Evolutionary conservation across 2,329 filamentous ascomycete species (phyloP).

Genomic region (Phialophora macrospora): DNA sequence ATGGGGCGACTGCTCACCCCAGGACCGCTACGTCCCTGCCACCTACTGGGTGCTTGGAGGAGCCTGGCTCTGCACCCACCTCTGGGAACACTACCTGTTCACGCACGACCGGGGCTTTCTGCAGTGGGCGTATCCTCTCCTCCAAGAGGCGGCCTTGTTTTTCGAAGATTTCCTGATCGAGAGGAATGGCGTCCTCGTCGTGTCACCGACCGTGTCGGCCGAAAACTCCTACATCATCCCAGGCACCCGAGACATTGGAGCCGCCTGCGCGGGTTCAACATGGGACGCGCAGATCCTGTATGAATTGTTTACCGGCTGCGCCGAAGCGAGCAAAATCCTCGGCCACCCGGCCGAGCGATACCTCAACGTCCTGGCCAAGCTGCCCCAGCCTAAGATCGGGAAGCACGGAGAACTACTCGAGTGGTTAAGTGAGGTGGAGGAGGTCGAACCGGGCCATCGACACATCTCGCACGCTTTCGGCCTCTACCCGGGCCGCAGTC

Average conservation of each 20-base stretch:
- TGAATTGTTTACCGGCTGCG: slow-evolving; percentile 47
- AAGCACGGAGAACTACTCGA: slow-evolving; percentile 42
- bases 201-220: slow-evolving; percentile 42
- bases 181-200: slow-evolving; percentile 32
- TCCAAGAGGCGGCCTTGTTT: slow-evolving; percentile 43
- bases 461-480: slow-evolving; percentile 59
- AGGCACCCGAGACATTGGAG: slow-evolving; percentile 9
- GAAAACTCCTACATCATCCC: slow-evolving; percentile 42
- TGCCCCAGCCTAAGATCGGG: slow-evolving; percentile 14
- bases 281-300: slow-evolving; percentile 55
- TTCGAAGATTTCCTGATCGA: slow-evolving; percentile 43
- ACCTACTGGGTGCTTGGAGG: slow-evolving; percentile 49
- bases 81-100: slow-evolving; percentile 63
- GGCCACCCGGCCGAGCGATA: slow-evolving; percentile 33
- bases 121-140: slow-evolving; percentile 37
- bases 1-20: slow-evolving; percentile 62
- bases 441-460: slow-evolving; percentile 53
- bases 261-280: slow-evolving; percentile 45
- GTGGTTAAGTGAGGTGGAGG: slow-evolving; percentile 44
- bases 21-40: slow-evolving; percentile 52
- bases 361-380: slow-evolving; percentile 5
- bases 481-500: slow-evolving; percentile 50
- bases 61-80: slow-evolving; percentile 66
- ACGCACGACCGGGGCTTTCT: slow-evolving; percentile 42
- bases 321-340: slow-evolving; percentile 28